Evolutionary conservation across 177 flowering plant species (phyloP).

Genomic region (Telopea speciosissima): DNA sequence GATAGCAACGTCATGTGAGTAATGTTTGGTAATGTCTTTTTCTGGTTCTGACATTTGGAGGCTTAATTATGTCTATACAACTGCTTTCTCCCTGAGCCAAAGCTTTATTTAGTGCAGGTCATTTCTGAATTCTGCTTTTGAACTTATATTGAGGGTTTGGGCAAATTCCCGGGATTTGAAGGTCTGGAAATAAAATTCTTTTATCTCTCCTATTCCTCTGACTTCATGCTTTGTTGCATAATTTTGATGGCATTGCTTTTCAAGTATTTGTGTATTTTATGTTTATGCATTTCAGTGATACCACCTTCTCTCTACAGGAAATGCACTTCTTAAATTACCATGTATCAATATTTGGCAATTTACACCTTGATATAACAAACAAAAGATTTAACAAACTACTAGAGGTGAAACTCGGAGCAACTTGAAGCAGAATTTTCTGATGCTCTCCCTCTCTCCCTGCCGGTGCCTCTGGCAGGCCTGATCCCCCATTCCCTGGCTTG

Average conservation of each 20-base stretch:
- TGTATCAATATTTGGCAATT: neutral
- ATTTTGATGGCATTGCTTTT: neutral
- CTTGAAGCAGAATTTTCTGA: no score
- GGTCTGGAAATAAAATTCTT: slow-evolving; percentile 32
- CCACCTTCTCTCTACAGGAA: neutral
- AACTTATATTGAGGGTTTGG: slow-evolving; percentile 92
- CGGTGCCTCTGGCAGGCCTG: no score
- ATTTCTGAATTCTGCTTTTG: slow-evolving; percentile 91
- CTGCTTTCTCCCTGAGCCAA: slow-evolving; percentile 2
- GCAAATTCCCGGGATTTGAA: slow-evolving; percentile 84
- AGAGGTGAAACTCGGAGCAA: no score
- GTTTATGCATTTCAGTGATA: neutral
- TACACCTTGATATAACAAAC: no score
- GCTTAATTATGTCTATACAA: neutral
- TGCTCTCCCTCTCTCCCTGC: no score
- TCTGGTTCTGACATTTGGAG: neutral
- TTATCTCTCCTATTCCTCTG: neutral
- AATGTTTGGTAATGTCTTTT: neutral
- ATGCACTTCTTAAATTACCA: neutral
- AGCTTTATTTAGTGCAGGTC: slow-evolving; percentile 57
- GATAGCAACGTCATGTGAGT: slow-evolving; percentile 89
- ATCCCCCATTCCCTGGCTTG: no score
- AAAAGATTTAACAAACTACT: no score
- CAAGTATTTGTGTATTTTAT: neutral
- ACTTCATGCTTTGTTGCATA: neutral